Percentiles rank a stretch among this genome's conserved stretches.
phyloP scores from a whole-genome alignment of 345 rosid genomes.

The Eucalyptus shirleyi region DNA sequence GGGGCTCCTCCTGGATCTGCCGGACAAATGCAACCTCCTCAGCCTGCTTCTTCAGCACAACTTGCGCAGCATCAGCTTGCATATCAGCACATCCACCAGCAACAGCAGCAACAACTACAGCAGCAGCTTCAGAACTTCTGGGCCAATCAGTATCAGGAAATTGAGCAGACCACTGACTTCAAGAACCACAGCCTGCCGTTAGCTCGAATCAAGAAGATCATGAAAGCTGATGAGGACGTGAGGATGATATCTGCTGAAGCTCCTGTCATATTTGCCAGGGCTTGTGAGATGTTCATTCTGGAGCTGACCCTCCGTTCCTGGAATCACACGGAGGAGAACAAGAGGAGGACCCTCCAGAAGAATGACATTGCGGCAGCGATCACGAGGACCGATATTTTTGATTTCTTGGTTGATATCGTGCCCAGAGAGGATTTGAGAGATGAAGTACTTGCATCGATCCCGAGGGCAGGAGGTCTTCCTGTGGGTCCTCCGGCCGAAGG shows the following conservation, averaged over 20 bases:
- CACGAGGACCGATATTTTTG: conserved; percentile 24
- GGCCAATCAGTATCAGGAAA: conserved; percentile 18
- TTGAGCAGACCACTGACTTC: conserved; percentile 17
- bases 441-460: conserved; percentile 8
- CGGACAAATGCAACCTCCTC: background rate
- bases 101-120: conserved; percentile 23
- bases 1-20: background rate
- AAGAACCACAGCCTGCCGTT: conserved; percentile 28
- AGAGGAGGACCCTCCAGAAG: conserved; percentile 28
- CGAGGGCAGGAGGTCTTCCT: conserved; percentile 7
- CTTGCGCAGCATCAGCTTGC: conserved; percentile 21
- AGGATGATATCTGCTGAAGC: conserved; percentile 34
- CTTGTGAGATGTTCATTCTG: conserved; percentile 29
- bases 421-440: conserved; percentile 26
- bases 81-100: conserved; percentile 25
- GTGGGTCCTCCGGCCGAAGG: conserved; percentile 13
- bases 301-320: conserved; percentile 25
- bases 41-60: background rate
- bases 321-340: conserved; percentile 33
- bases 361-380: conserved; percentile 25
- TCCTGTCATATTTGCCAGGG: conserved; percentile 23
- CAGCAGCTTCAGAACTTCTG: conserved; percentile 25
- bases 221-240: conserved; percentile 31
- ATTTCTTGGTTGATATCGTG: conserved; percentile 23
- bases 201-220: conserved; percentile 28